A percentile compares a stretch with the other conserved stretches of the same genome.
These are phyloP conservation scores for Paecilomyces formosus DNA, from an alignment of 2,329 filamentous ascomycete genomes.

Conservation along the genomic window DNA sequence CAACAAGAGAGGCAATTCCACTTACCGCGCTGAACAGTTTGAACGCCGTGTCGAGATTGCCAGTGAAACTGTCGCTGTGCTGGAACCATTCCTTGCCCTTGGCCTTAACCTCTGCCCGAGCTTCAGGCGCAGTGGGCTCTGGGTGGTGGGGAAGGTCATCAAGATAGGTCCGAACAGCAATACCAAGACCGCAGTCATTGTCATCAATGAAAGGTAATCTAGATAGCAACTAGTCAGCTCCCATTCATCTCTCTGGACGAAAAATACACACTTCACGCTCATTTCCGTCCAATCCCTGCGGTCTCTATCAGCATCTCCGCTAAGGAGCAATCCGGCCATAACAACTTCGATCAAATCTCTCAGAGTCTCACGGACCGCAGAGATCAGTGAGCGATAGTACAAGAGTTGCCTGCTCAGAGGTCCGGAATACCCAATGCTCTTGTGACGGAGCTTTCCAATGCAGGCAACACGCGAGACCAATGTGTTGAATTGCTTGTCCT, in stretches of 20 bases:
- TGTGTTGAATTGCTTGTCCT: conserved; percentile 70
- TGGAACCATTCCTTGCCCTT: conserved; percentile 55
- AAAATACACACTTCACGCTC: conserved; percentile 57
- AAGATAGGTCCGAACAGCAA: conserved; percentile 42
- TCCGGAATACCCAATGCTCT: conserved; percentile 84
- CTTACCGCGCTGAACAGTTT: conserved; percentile 59
- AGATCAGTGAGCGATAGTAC: conserved; percentile 75
- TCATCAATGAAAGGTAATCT: conserved; percentile 39
- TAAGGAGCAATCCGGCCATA: conserved; percentile 70
- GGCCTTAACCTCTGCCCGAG: conserved; percentile 43
- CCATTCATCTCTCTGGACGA: neutral
- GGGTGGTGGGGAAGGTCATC: conserved; percentile 49
- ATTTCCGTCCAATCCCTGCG: conserved; percentile 61
- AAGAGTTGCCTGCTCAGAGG: conserved; percentile 86
- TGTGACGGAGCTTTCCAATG: conserved; percentile 72
- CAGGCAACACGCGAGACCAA: conserved; percentile 82
- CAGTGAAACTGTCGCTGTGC: conserved; percentile 50
- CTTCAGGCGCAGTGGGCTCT: conserved; percentile 45
- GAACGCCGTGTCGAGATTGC: conserved; percentile 54
- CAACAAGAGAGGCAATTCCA: conserved; percentile 12
- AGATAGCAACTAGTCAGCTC: conserved; percentile 3
- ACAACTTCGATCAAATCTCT: conserved; percentile 81
- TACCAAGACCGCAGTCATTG: conserved; percentile 40
- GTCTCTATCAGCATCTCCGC: conserved; percentile 67
- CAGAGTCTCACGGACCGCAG: conserved; percentile 68